Conservation (phyloP, 805 yeast species). For the Candida fluviatilis region DNA sequence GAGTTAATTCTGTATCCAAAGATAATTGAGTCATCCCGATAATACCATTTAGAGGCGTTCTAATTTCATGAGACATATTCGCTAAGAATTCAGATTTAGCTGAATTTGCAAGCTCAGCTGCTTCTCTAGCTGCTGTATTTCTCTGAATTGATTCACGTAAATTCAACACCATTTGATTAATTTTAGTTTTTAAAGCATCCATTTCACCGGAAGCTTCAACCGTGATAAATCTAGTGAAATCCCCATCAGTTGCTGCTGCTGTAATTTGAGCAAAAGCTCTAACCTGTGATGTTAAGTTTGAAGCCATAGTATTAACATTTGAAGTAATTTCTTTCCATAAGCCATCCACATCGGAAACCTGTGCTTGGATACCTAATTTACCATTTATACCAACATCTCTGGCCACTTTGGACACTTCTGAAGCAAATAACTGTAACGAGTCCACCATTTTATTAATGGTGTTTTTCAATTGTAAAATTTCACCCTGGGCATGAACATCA, state of each 20-base stretch:
- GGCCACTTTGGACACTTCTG: slow-evolving; percentile 86
- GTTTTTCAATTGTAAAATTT: slow-evolving; percentile 76
- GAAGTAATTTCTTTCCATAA: slow-evolving; percentile 89
- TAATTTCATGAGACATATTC: slow-evolving; percentile 66
- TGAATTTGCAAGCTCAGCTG: slow-evolving; percentile 85
- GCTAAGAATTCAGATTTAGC: slow-evolving; percentile 90
- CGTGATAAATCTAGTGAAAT: slow-evolving; percentile 83
- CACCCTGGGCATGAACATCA: slow-evolving; percentile 88
- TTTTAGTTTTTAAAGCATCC: slow-evolving; percentile 64
- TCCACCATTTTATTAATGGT: slow-evolving; percentile 94
- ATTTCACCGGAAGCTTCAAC: slow-evolving; percentile 92
- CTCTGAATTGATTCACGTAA: slow-evolving; percentile 86
- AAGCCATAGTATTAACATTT: slow-evolving; percentile 90
- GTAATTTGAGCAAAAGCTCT: slow-evolving; percentile 92
- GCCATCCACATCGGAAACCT: slow-evolving; percentile 86
- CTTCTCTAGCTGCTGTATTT: slow-evolving; percentile 90
- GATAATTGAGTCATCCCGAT: slow-evolving; percentile 91
- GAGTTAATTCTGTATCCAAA: slow-evolving; percentile 82
- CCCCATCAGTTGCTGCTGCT: slow-evolving; percentile 93
- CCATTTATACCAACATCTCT: slow-evolving; percentile 93
- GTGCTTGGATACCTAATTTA: slow-evolving; percentile 88
- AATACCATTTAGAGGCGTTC: slow-evolving; percentile 92
- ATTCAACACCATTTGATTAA: slow-evolving; percentile 80
- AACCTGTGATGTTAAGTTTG: slow-evolving; percentile 88
- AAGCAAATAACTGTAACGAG: slow-evolving; percentile 79